Evolutionary conservation across 2,329 filamentous ascomycete species (phyloP).

Genomic region (Trematosphaeria pertusa): DNA sequence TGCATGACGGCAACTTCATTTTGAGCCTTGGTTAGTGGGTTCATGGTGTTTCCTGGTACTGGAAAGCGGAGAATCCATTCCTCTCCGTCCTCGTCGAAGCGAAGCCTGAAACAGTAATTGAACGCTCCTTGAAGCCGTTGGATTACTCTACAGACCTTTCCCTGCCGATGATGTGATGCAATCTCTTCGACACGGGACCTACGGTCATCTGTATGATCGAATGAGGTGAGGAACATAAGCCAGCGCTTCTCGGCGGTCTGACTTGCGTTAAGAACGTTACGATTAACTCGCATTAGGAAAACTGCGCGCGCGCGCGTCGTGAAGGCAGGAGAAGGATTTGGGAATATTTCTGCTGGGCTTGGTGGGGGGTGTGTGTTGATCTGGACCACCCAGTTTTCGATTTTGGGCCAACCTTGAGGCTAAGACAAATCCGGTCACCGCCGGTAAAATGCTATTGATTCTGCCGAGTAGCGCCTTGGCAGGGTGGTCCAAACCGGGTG

Average conservation of each 20-base stretch:
- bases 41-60: constrained; percentile 3
- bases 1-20: background rate
- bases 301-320: background rate
- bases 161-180: background rate
- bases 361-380: background rate
- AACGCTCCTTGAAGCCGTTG: constrained; percentile 2
- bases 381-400: background rate
- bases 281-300: constrained; percentile 2
- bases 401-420: background rate
- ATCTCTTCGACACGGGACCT: constrained; percentile 3
- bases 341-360: background rate
- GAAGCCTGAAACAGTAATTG: constrained; percentile 2
- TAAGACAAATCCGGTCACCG: background rate
- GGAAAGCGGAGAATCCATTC: constrained; percentile 4
- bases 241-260: constrained; percentile 2
- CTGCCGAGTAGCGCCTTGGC: no score
- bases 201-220: constrained; percentile 3
- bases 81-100: constrained; percentile 3
- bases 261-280: background rate
- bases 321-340: background rate
- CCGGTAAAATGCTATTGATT: background rate
- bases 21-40: background rate
- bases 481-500: no score
- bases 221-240: constrained; percentile 2
- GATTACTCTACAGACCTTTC: constrained; percentile 4